phyloP scores from a whole-genome alignment of 73 alveolate genomes.

The Symbiodinium natans region DNA sequence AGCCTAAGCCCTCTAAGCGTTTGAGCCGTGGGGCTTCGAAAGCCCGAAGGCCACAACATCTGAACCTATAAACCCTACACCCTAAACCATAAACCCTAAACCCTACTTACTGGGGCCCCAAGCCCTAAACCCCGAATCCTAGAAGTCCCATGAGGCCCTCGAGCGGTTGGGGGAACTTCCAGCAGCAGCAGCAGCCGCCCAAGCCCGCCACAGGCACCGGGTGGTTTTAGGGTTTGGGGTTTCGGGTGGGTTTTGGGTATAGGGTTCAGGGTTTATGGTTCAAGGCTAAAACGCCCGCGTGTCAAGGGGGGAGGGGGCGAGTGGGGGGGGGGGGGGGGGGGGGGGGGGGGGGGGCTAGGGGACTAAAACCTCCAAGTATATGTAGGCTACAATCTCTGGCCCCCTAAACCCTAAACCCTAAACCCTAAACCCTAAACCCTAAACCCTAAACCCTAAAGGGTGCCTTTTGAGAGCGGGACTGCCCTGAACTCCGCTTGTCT shows the following conservation, averaged over 20 bases:
- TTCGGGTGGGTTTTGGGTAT: background rate
- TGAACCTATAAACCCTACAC: background rate
- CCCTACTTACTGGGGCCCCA: too few relatives aligned
- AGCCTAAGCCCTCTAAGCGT: background rate
- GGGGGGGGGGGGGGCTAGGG: too few relatives aligned
- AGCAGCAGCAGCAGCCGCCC: background rate
- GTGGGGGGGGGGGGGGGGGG: too few relatives aligned
- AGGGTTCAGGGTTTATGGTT: background rate
- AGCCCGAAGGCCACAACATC: background rate
- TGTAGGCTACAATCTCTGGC: too few relatives aligned
- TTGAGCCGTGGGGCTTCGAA: too few relatives aligned
- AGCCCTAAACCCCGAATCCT: background rate
- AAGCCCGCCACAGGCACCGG: too few relatives aligned
- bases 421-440: too few relatives aligned
- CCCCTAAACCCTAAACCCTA: too few relatives aligned
- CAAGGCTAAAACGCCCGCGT: background rate
- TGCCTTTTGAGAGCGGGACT: too few relatives aligned
- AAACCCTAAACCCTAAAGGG: background rate
- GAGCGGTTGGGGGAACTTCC: constrained; percentile 5
- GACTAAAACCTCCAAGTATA: too few relatives aligned
- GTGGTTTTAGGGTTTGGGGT: background rate
- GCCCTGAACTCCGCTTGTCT: too few relatives aligned
- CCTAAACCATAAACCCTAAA: background rate
- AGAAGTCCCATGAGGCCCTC: background rate
- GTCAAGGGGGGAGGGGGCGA: too few relatives aligned